Base-by-base conservation (phyloP, 2,329 filamentous ascomycete genomes). In the Colletotrichum orbiculare region DNA sequence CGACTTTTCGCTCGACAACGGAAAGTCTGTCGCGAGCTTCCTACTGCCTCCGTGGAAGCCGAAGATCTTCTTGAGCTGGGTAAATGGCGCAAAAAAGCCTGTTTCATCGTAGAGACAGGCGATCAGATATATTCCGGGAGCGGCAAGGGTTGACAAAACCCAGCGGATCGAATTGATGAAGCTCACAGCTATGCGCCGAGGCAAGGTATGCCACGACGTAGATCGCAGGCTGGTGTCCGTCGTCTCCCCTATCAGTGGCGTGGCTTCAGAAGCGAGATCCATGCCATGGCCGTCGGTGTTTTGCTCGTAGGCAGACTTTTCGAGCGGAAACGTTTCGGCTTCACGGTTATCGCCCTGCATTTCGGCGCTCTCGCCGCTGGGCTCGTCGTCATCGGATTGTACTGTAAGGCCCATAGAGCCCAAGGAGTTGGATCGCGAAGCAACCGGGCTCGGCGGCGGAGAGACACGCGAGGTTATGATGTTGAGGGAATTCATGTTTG, bases 401-500 rank as follows among this genome's bases (percentile, higher is more conserved):
- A 83, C 76, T 54, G 80, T 79, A 52, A 85, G 74, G 67, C 82
- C 80, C 67, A 87, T 76, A 66, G 83, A 84, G 71, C 81, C 81
- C 72, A 88, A 79, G 35, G 87, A 89, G 76, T 88, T 89, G 67
- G 86, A 85, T 75, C 87, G 84, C 64, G 87, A 84, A 60, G 86
- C 83, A 48, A 77, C 75, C 39, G 86, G 83, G 71, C 82, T 87
- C 64, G 86, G 79, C 59, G 87, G 78, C 70, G 87, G 86, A 72
- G 88, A 89, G 77, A 94, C 92, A 81, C 91, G 90, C 77, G 92
- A 89, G 74, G 93, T 96, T 78, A 97, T 88, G 78, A 97, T 93
- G 82, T 96, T 97, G 83, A 97, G 85, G 74, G 94, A 97, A 89
- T 97, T 97, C 95, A 97, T 97, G 81, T 86, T 92, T 83, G 79